These are phyloP conservation scores for Candida maesae DNA, from an alignment of 805 yeast species.

Conservation along the genomic window DNA sequence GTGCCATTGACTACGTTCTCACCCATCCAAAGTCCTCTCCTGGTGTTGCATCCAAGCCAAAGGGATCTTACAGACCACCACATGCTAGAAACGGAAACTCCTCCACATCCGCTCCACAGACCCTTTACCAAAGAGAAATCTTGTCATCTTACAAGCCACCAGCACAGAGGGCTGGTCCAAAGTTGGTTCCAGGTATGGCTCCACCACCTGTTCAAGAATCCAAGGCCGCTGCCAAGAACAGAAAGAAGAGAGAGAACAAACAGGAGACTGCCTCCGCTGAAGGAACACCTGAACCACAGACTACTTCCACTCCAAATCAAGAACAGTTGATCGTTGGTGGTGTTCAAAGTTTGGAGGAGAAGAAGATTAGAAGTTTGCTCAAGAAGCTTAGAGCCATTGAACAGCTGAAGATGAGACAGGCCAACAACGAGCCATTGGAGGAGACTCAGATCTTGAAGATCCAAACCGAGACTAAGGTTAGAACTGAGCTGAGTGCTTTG, in stretches of 20 bases:
- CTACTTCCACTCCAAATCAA: constrained; percentile 13
- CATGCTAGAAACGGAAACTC: constrained; percentile 64
- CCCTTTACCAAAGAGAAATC: constrained; percentile 58
- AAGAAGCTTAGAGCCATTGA: constrained; percentile 97
- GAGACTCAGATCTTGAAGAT: constrained; percentile 91
- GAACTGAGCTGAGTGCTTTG: constrained; percentile 65
- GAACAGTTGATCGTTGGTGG: constrained; percentile 53
- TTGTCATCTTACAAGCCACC: constrained; percentile 29
- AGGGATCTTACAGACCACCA: constrained; percentile 96
- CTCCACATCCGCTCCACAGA: constrained; percentile 34
- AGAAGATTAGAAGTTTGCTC: constrained; percentile 83
- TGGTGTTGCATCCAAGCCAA: constrained; percentile 48
- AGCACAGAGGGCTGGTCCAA: constrained; percentile 33
- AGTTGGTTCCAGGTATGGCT: constrained; percentile 58
- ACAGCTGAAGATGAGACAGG: constrained; percentile 79
- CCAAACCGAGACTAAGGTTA: constrained; percentile 76
- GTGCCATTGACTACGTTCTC: constrained; percentile 55
- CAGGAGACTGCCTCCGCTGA: constrained; percentile 25
- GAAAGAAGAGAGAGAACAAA: constrained; percentile 70
- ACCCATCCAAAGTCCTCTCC: constrained; percentile 33
- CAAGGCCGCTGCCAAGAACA: constrained; percentile 66
- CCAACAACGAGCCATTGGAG: constrained; percentile 79
- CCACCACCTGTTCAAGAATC: constrained; percentile 43
- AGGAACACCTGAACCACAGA: constrained; percentile 16
- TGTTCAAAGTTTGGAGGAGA: constrained; percentile 75